Percentiles rank a stretch among this genome's conserved stretches.
Conservation (phyloP, 1,284 basidiomycete genomes). For the Pseudozyma pruni region DNA sequence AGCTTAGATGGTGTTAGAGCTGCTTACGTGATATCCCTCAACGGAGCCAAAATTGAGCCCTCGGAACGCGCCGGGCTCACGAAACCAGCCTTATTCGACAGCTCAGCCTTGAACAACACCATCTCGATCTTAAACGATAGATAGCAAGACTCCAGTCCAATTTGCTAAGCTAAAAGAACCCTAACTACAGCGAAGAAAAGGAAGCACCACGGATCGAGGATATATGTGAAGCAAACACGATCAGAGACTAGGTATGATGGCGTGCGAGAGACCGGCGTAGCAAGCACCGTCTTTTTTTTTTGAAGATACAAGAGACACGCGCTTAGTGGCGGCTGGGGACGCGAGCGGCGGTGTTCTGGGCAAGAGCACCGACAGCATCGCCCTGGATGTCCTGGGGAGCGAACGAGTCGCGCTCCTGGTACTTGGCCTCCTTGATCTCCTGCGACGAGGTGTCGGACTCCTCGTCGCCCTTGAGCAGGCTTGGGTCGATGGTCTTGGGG, state of each 20-base stretch:
- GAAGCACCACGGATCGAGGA: conserved; percentile 1
- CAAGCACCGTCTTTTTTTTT: too few relatives aligned
- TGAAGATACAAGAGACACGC: not conserved
- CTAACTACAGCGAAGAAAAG: conserved; percentile 1
- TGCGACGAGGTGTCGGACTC: conserved; percentile 32
- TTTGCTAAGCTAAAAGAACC: conserved; percentile 3
- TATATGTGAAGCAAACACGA: not conserved
- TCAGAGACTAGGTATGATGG: too few relatives aligned
- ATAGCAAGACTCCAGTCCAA: conserved; percentile 1
- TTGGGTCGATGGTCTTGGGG: conserved; percentile 63
- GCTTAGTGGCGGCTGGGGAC: conserved; percentile 19
- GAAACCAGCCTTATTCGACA: too few relatives aligned
- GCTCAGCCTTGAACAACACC: not conserved
- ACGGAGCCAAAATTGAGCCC: not conserved
- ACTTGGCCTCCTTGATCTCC: conserved; percentile 44
- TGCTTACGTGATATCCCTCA: conserved; percentile 30
- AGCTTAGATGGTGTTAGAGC: conserved; percentile 6
- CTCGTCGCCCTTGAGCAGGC: conserved; percentile 47
- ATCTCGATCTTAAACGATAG: not conserved
- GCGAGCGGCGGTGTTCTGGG: conserved; percentile 46
- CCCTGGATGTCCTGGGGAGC: conserved; percentile 38
- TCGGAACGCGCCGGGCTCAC: conserved; percentile 4
- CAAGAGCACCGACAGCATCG: conserved; percentile 44
- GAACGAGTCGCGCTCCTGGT: conserved; percentile 46
- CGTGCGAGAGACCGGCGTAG: too few relatives aligned